A percentile compares a stretch with the other conserved stretches of the same genome.
These are phyloP conservation scores for Durusdinium trenchii DNA, from an alignment of 73 alveolate species.

Conservation along the genomic window DNA sequence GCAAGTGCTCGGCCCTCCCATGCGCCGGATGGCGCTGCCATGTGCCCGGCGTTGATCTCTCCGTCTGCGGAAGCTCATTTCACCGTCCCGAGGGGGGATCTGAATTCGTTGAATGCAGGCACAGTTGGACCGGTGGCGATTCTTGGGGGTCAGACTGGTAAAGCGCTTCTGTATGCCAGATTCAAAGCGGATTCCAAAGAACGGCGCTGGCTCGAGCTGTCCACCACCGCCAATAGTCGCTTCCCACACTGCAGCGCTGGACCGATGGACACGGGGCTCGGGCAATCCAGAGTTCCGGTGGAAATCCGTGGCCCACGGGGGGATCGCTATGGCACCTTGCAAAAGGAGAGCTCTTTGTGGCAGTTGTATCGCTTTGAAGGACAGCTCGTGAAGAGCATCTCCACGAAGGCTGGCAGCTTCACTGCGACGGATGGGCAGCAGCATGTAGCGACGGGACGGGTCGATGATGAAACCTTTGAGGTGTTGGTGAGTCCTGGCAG, in stretches of 20 bases:
- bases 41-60: slow-evolving; percentile 6
- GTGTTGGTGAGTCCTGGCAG: slow-evolving; percentile 9
- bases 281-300: not conserved
- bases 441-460: not conserved
- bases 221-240: not conserved
- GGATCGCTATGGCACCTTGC: slow-evolving; percentile 17
- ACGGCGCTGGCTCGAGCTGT: slow-evolving; percentile 21
- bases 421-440: not conserved
- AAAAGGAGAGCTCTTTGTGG: not conserved
- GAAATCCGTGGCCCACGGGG: slow-evolving; percentile 39
- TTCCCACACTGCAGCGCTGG: slow-evolving; percentile 24
- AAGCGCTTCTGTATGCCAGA: slow-evolving; percentile 23
- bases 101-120: slow-evolving; percentile 2
- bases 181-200: not conserved
- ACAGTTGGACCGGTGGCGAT: not conserved
- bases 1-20: slow-evolving; percentile 2
- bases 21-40: not conserved
- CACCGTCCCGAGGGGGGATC: not conserved
- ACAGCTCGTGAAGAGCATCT: not conserved
- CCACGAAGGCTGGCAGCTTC: not conserved
- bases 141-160: not conserved
- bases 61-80: slow-evolving; percentile 25
- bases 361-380: not conserved
- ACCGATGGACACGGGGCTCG: slow-evolving; percentile 19
- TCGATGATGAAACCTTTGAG: not conserved